Base-by-base conservation (phyloP, 441 rosid genomes). In the Syzygium syzygioides region DNA sequence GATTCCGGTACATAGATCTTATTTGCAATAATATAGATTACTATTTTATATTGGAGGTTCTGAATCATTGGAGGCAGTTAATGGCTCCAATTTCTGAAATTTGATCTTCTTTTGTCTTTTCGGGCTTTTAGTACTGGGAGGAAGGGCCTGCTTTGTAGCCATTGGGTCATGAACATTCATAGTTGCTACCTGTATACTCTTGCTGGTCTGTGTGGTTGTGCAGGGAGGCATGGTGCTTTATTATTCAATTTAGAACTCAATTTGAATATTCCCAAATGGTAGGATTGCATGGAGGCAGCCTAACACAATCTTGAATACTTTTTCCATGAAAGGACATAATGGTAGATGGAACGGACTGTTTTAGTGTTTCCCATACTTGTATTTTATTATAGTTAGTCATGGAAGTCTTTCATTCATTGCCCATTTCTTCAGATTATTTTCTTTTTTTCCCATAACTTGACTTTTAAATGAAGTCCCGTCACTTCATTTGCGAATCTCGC, bases 1-100 rank as follows among this genome's bases (percentile, higher is more conserved):
- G 97, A 95, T 93, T 88, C 84, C 9, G 53, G 53, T 79, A 95
- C 80, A 37, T 84, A 86, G 45, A 56, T 54, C 87, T 79, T 79
- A 45, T 45, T 79, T 79, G 30, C 84, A 41, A 45, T 53, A 79
- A 6, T 48, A 41, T 41, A 41, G 30, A 6, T 25, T 71, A 41
- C 28, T 25, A 76, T 37, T 45, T 41, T 41, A 79, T 79, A 45
- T 79, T 79, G 48, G 50, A 71, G 28, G 25, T 19, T 71, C 48
- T 34, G 80, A 71, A 71, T 71, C 48, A 71, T 71, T 71, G 45
- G 54, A 79, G 84, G 48, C 84, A 79, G 14, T 18, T 45, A 45
- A 79, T 79, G 84, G 84, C 84, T 79, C 53, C 53, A 79, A 79
- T 79, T 79, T 79, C 84, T 79, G 30, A 28, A 79, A 79, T 79